Conservation (phyloP, 1,284 basidiomycete species). For the Ganoderma lucidum region DNA sequence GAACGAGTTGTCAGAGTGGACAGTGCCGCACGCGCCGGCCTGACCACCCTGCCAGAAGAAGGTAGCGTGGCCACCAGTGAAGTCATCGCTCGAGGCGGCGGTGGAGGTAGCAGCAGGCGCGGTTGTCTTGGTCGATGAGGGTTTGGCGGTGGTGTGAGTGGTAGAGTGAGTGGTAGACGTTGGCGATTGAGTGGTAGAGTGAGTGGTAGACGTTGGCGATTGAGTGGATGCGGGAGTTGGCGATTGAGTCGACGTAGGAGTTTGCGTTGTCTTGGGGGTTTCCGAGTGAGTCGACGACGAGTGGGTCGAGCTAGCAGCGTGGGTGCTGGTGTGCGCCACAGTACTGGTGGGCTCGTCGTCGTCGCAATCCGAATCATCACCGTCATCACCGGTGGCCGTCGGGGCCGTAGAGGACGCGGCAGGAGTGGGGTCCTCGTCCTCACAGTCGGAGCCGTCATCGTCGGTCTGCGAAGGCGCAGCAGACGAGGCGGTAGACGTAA, state of each 20-base stretch:
- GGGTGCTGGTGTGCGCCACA: conserved; percentile 17
- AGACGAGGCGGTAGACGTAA: conserved; percentile 36
- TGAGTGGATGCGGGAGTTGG: too few species aligned
- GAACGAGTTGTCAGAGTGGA: conserved; percentile 69
- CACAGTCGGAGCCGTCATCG: conserved; percentile 41
- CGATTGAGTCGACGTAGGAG: conserved; percentile 8
- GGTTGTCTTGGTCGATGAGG: conserved; percentile 33
- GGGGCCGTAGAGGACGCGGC: conserved; percentile 28
- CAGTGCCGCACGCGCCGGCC: conserved; percentile 78
- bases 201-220: neutral
- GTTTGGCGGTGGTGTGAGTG: conserved; percentile 18
- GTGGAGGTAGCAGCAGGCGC: conserved; percentile 32
- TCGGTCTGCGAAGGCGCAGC: conserved; percentile 40
- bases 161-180: conserved; percentile 23
- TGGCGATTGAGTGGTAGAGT: conserved; percentile 18
- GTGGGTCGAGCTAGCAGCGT: conserved; percentile 12
- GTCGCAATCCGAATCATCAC: conserved; percentile 21
- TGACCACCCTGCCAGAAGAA: conserved; percentile 66
- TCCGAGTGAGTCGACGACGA: conserved; percentile 21
- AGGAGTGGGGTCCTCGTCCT: conserved; percentile 34
- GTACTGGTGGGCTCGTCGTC: conserved; percentile 26
- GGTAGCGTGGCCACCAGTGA: conserved; percentile 50
- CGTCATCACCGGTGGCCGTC: conserved; percentile 30
- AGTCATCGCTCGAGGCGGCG: conserved; percentile 23
- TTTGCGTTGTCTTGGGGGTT: conserved; percentile 17